A percentile compares a stretch with the other conserved stretches of the same genome.
phyloP scores from a whole-genome alignment of 2,329 filamentous ascomycete species.

The Teratosphaeria zuluensis region DNA sequence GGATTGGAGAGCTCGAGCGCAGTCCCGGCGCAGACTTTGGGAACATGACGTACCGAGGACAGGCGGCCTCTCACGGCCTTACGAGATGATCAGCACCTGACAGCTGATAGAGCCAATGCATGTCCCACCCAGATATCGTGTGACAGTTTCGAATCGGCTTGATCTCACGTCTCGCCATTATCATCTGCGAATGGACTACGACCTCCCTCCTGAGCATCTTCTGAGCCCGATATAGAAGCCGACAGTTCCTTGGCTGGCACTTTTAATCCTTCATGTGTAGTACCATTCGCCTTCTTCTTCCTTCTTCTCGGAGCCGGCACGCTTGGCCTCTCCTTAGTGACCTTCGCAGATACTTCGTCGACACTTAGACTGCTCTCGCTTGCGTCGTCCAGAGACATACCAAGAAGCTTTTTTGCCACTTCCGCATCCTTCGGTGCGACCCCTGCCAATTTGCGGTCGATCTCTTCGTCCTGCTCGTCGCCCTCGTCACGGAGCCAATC shows the following conservation, averaged over 20 bases:
- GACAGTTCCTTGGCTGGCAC: constrained; percentile 4
- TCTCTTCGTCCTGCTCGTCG: constrained; percentile 19
- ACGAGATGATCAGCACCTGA: background rate
- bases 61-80: background rate
- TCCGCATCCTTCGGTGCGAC: constrained; percentile 19
- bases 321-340: constrained; percentile 71
- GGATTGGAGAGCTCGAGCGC: background rate
- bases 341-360: constrained; percentile 56
- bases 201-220: constrained; percentile 3
- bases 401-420: constrained; percentile 48
- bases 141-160: background rate
- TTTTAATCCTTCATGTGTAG: background rate
- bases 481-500: constrained; percentile 27
- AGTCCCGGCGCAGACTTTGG: background rate
- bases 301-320: constrained; percentile 66
- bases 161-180: constrained; percentile 5
- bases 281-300: constrained; percentile 3
- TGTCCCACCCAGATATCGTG: background rate
- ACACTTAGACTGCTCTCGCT: constrained; percentile 58
- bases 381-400: constrained; percentile 61
- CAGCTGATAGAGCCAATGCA: background rate
- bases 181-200: constrained; percentile 10
- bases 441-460: constrained; percentile 18
- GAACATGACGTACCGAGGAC: background rate
- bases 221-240: constrained; percentile 3